Conservation (phyloP, 73 alveolate species). For the Uronychia binucleata region DNA sequence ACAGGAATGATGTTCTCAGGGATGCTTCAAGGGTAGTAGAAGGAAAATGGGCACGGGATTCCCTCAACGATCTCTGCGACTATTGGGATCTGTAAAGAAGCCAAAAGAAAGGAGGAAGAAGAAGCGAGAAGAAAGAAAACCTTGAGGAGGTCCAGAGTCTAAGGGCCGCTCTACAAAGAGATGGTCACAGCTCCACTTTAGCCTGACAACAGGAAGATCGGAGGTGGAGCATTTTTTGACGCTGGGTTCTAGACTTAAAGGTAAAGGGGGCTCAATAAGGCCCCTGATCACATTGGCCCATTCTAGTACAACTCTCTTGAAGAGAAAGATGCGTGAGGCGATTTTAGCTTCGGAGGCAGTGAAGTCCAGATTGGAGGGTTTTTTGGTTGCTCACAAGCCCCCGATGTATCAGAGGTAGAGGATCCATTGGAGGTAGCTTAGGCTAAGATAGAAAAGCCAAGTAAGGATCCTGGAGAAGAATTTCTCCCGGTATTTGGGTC, state of each 20-base stretch:
- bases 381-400: no score
- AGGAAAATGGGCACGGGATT: neutral
- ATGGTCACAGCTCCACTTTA: no score
- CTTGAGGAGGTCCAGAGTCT: neutral
- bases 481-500: no score
- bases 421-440: no score
- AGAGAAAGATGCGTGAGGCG: neutral
- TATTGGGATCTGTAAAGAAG: neutral
- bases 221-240: neutral
- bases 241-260: neutral
- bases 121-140: neutral
- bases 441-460: no score
- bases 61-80: neutral
- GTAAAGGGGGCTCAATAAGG: neutral
- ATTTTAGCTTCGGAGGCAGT: neutral
- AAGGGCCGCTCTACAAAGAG: no score
- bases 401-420: no score
- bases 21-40: neutral
- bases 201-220: no score
- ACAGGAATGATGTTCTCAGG: neutral
- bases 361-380: neutral
- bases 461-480: no score
- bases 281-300: neutral
- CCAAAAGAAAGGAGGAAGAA: neutral
- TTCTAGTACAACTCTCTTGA: neutral